Evolutionary conservation across 2,329 filamentous ascomycete species (phyloP).

Genomic region (Chrysosporium queenslandicum): DNA sequence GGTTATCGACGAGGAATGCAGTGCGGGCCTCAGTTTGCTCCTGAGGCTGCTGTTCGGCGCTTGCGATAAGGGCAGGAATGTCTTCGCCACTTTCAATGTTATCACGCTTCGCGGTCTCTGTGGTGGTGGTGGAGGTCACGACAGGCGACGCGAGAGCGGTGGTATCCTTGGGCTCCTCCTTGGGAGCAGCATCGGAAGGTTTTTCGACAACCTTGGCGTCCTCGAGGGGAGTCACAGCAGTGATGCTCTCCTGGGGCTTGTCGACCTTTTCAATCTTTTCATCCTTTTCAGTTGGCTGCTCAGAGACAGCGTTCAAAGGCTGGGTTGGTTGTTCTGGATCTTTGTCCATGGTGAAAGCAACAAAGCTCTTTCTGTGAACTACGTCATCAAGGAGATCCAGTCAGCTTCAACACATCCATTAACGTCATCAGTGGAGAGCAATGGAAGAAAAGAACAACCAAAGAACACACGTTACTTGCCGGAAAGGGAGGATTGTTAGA

Average conservation of each 20-base stretch:
- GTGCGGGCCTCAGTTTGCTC: constrained; percentile 23
- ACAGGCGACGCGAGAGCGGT: constrained; percentile 14
- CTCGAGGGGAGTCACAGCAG: constrained; percentile 14
- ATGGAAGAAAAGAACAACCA: neutral
- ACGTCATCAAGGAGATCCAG: neutral
- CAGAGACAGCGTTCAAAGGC: neutral
- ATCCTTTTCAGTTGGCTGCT: constrained; percentile 11
- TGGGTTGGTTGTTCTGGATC: neutral
- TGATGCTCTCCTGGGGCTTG: constrained; percentile 16
- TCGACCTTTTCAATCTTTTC: constrained; percentile 14
- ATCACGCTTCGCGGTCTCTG: constrained; percentile 7
- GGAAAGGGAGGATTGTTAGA: neutral
- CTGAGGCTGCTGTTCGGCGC: too few species aligned
- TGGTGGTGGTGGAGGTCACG: too few species aligned
- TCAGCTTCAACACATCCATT: neutral
- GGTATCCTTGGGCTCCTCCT: constrained; percentile 13
- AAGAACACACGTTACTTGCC: neutral
- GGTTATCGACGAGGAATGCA: constrained; percentile 31
- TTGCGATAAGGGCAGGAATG: too few species aligned
- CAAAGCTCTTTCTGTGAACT: neutral
- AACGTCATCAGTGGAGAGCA: neutral
- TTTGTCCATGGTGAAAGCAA: constrained; percentile 3
- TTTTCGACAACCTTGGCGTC: constrained; percentile 10
- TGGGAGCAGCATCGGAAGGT: constrained; percentile 11
- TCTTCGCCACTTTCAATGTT: neutral